These are phyloP conservation scores for Phaseolus coccineus DNA, from an alignment of 331 rosid species.

Conservation along the genomic window DNA sequence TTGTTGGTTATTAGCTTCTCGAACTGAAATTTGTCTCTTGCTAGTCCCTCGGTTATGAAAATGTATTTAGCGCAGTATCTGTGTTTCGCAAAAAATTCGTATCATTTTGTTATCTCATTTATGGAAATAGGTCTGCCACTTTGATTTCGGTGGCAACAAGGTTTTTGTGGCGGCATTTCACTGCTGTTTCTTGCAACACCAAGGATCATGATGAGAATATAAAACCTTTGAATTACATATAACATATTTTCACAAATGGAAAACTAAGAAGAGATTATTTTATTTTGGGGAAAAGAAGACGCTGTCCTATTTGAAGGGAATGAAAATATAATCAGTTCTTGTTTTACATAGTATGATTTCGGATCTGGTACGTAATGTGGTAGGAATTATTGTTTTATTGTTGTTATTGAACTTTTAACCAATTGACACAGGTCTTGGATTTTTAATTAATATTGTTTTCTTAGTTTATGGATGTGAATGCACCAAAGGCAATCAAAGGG, in stretches of 20 bases:
- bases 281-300: not conserved
- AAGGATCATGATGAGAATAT: not conserved
- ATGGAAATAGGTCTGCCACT: not conserved
- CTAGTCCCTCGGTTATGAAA: not conserved
- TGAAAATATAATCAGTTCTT: not conserved
- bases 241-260: not conserved
- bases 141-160: not conserved
- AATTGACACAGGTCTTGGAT: not conserved
- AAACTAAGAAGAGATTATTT: not conserved
- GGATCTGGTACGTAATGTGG: not conserved
- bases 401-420: not conserved
- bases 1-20: not conserved
- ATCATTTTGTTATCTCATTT: not conserved
- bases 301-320: not conserved
- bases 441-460: not conserved
- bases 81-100: not conserved
- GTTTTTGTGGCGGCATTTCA: no score
- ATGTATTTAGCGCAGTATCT: not conserved
- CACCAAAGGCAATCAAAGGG: not conserved
- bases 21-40: not conserved
- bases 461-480: constrained; percentile 2
- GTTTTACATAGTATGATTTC: not conserved
- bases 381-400: not conserved
- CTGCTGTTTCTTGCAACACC: not conserved
- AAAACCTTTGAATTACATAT: not conserved